phyloP scores from a whole-genome alignment of 495 filamentous ascomycete species.

The Pseudoneurospora amorphoporcata region DNA sequence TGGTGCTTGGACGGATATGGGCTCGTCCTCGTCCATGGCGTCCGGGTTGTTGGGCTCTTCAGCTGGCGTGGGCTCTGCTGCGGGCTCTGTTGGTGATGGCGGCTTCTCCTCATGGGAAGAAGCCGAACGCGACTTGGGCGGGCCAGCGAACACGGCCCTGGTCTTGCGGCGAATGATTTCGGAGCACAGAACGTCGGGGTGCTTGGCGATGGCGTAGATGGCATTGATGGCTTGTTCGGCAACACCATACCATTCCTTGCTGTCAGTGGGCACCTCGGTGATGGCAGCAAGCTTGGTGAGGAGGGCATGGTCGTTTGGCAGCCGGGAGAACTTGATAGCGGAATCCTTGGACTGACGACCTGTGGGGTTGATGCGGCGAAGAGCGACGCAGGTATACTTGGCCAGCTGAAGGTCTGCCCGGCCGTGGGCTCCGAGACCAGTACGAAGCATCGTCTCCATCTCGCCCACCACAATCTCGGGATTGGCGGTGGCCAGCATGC shows the following conservation, averaged over 20 bases:
- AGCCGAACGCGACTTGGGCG: slow-evolving; percentile 25
- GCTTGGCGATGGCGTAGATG: slow-evolving; percentile 89
- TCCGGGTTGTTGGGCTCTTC: slow-evolving; percentile 18
- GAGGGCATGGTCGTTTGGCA: slow-evolving; percentile 87
- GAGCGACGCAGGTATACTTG: slow-evolving; percentile 87
- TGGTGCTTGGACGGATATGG: slow-evolving; percentile 17
- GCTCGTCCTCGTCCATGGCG: slow-evolving; percentile 15
- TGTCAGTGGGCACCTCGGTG: slow-evolving; percentile 71
- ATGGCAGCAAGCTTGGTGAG: slow-evolving; percentile 70
- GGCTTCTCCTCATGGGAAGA: slow-evolving; percentile 34
- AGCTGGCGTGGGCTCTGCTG: neutral
- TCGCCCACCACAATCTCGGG: slow-evolving; percentile 88
- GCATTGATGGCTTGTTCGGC: slow-evolving; percentile 94
- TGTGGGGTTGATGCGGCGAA: slow-evolving; percentile 79
- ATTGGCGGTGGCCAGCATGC: slow-evolving; percentile 90
- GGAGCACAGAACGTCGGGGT: slow-evolving; percentile 88
- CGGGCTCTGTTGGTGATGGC: neutral
- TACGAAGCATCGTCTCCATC: slow-evolving; percentile 85
- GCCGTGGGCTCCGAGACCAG: slow-evolving; percentile 74
- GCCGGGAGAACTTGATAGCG: slow-evolving; percentile 55
- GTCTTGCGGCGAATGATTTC: slow-evolving; percentile 86
- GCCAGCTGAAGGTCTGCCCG: slow-evolving; percentile 76
- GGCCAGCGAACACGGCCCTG: slow-evolving; percentile 57
- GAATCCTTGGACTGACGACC: slow-evolving; percentile 68
- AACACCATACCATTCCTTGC: slow-evolving; percentile 95